Percentiles rank a stretch among this genome's conserved stretches.
Conservation (phyloP, 2,329 filamentous ascomycete genomes). For the Talaromyces atroroseus region DNA sequence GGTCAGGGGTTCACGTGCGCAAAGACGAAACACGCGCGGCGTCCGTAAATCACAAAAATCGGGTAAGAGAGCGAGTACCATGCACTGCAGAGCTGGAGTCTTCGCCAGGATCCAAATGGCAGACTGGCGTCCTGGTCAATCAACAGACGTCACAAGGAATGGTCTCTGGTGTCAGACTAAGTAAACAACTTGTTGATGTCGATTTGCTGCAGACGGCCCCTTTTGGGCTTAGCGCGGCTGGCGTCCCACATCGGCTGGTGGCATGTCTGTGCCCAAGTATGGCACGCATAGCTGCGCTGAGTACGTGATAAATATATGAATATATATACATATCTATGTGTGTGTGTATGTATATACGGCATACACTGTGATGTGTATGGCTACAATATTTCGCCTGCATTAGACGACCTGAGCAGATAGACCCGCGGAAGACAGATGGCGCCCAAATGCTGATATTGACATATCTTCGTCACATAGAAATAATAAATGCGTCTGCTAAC, state of each 20-base stretch:
- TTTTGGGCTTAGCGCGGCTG: conserved; percentile 4
- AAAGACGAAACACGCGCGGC: conserved; percentile 13
- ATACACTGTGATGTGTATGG: neutral
- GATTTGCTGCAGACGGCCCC: conserved; percentile 8
- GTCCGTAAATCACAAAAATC: neutral
- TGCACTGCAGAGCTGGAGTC: neutral
- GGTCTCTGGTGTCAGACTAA: neutral
- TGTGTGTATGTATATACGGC: neutral
- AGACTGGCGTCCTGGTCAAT: neutral
- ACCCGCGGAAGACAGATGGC: too few species aligned
- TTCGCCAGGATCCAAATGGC: neutral
- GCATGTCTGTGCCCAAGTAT: neutral
- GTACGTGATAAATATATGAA: too few species aligned
- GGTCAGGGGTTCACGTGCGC: conserved; percentile 15
- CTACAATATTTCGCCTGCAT: neutral
- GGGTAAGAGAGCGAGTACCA: neutral
- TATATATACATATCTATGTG: too few species aligned
- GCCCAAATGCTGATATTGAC: neutral
- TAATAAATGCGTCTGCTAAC: conserved; percentile 2
- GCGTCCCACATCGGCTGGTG: conserved; percentile 10
- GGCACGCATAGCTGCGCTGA: neutral
- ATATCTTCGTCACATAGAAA: neutral
- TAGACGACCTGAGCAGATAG: neutral
- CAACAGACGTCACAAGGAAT: conserved; percentile 12
- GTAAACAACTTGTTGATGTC: conserved; percentile 14